Base-by-base conservation (phyloP, 495 filamentous ascomycete species). In the Hyphodiscus hymeniophilus region DNA sequence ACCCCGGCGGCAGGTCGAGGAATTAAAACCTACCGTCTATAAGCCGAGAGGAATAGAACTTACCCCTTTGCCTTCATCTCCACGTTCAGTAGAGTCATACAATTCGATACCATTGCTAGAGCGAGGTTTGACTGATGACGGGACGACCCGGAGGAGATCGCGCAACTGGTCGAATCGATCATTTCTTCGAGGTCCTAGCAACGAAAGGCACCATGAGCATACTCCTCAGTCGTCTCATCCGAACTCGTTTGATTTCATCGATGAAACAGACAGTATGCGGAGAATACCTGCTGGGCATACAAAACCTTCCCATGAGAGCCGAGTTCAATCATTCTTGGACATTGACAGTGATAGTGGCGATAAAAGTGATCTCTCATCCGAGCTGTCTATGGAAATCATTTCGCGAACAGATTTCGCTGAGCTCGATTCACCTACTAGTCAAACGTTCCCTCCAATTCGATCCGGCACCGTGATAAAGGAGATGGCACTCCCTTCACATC, bases 91-190 rank as follows among this genome's bases (percentile, higher is more conserved):
- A 7, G 51, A 55, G 18, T 94, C 86, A 0, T 89, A 90, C 54
- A 81, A 77, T 35, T 88, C 87, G 0, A 81, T 79, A 39, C 87
- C 87, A 5, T 66, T 92, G 11, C 73, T 92, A 17, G 82, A 92
- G 45, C 72, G 85, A 35, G 86, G 78, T 6, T 62, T 87, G 31
- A 82, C 77, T 13, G 80, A 85, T 45, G 66, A 76, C 50, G 71
- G 65, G 15, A 49, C 10, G 52, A 50, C 2, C 20, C 21, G 26
- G 7, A 50, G 46, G 22, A 21, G 7, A 20, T 34, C 33, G 6
- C 39, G 45, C 10, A 38, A 58, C 22, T 61, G 51, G 52, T 55
- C 58, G n/a, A 30, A 54, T 11, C 47, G 41, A 10, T 61, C 58
- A 13, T 23, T 58, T 6, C 49, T 58, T 26, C 47, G 47, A 12